Conservation (phyloP, 192 early-diverging fungal species). For the Allomyces macrogynus region DNA sequence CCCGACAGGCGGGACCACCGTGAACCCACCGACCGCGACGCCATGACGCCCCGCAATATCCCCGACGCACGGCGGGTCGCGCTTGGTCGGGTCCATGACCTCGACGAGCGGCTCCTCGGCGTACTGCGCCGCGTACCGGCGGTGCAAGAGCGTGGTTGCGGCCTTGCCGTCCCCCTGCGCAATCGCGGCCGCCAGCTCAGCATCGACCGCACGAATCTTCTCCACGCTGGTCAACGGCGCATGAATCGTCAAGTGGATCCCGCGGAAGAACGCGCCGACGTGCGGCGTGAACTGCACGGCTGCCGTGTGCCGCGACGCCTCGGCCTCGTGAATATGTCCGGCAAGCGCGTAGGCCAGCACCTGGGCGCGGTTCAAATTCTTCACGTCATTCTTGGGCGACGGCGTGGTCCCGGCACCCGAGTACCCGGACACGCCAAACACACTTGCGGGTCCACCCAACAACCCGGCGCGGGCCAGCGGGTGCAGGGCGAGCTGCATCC, state of each 20-base stretch:
- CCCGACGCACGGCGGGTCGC: constrained; percentile 59
- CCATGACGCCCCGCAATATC: constrained; percentile 79
- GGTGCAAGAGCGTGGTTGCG: constrained; percentile 6
- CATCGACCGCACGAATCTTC: constrained; percentile 41
- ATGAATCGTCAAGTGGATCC: constrained; percentile 73
- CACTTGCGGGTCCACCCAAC: constrained; percentile 31
- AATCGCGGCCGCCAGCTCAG: too few species aligned
- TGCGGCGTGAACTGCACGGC: constrained; percentile 13
- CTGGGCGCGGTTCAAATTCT: constrained; percentile 58
- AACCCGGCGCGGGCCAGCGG: constrained; percentile 37
- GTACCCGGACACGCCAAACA: constrained; percentile 95
- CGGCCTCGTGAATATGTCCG: constrained; percentile 90
- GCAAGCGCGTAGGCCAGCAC: constrained; percentile 80
- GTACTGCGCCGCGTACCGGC: constrained; percentile 49
- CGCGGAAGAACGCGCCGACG: constrained; percentile 38
- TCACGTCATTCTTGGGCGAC: constrained; percentile 84
- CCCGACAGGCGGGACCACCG: constrained; percentile 32
- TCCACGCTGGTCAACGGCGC: constrained; percentile 62
- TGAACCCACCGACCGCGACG: constrained; percentile 82
- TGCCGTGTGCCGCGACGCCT: constrained; percentile 50
- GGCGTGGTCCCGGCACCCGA: constrained; percentile 97
- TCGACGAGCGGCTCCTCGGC: constrained; percentile 59
- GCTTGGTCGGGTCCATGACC: constrained; percentile 21
- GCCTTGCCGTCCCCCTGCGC: too few species aligned
- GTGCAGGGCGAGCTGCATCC: constrained; percentile 74